Conservation (phyloP, 2,329 filamentous ascomycete genomes). For the Aspergillus pseudoviridinutans region DNA sequence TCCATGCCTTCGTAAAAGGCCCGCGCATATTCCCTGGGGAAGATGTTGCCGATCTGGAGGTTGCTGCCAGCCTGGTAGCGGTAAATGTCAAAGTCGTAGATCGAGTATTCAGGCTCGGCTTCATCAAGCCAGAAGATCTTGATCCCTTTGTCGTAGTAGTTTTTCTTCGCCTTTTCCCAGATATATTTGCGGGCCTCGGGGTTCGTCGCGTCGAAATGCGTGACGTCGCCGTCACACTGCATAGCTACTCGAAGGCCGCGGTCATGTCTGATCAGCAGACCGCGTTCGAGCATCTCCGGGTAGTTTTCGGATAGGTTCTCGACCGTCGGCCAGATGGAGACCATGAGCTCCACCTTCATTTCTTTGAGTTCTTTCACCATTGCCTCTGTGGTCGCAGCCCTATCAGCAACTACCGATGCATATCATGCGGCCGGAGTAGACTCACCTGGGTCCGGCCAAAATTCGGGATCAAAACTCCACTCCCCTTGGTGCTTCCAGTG, state of each 20-base stretch:
- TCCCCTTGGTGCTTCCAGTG: conserved; percentile 66
- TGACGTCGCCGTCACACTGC: conserved; percentile 56
- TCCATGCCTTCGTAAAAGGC: conserved; percentile 59
- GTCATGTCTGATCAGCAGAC: conserved; percentile 58
- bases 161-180: conserved; percentile 56
- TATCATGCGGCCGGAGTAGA: neutral
- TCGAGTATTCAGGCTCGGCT: conserved; percentile 62
- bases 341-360: conserved; percentile 62
- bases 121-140: conserved; percentile 66
- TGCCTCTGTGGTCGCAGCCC: conserved; percentile 38
- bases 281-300: conserved; percentile 57
- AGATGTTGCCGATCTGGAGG: conserved; percentile 57
- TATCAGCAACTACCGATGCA: neutral
- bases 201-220: conserved; percentile 63
- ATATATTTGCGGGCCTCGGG: conserved; percentile 56
- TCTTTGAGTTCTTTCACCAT: conserved; percentile 61
- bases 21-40: conserved; percentile 55
- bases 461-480: conserved; percentile 62
- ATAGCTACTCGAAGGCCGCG: conserved; percentile 57
- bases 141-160: conserved; percentile 62
- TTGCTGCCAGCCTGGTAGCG: conserved; percentile 56
- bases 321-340: conserved; percentile 67
- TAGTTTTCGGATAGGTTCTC: conserved; percentile 58
- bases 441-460: conserved; percentile 60
- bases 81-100: conserved; percentile 65